Percentiles rank a stretch among this genome's conserved stretches.
These are phyloP conservation scores for Aspergillus avenaceus DNA, from an alignment of 495 filamentous ascomycete species.

Conservation along the genomic window DNA sequence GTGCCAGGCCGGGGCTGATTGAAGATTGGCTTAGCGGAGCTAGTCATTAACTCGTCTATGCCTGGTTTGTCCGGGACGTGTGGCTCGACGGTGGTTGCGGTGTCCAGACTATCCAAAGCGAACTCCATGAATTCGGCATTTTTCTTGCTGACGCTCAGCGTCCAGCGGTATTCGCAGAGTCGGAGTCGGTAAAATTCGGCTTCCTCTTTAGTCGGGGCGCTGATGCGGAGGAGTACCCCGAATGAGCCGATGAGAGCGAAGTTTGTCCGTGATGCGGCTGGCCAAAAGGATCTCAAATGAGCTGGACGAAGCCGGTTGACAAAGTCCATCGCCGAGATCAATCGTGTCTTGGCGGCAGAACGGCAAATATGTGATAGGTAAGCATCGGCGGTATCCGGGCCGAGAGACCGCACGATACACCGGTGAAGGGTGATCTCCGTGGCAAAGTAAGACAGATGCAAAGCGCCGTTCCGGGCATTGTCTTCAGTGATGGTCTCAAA, in stretches of 20 bases:
- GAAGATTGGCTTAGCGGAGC: constrained; percentile 25
- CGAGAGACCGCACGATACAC: constrained; percentile 53
- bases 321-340: constrained; percentile 57
- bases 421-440: constrained; percentile 60
- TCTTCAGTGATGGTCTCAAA: constrained; percentile 39
- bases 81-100: constrained; percentile 40
- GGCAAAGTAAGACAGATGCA: constrained; percentile 60
- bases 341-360: constrained; percentile 63
- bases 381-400: constrained; percentile 38
- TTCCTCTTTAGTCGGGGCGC: constrained; percentile 80
- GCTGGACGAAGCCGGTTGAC: constrained; percentile 52
- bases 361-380: constrained; percentile 90
- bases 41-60: constrained; percentile 47
- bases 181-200: constrained; percentile 90
- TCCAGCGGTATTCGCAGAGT: constrained; percentile 90
- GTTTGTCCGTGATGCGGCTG: constrained; percentile 48
- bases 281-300: constrained; percentile 55
- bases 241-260: constrained; percentile 55
- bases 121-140: constrained; percentile 66
- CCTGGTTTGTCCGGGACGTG: constrained; percentile 45
- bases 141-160: constrained; percentile 77
- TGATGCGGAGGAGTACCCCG: constrained; percentile 73
- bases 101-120: constrained; percentile 46
- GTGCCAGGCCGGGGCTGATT: constrained; percentile 5
- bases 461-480: constrained; percentile 44